phyloP scores from a whole-genome alignment of 768 basidiomycete species.

The Vararia minispora region DNA sequence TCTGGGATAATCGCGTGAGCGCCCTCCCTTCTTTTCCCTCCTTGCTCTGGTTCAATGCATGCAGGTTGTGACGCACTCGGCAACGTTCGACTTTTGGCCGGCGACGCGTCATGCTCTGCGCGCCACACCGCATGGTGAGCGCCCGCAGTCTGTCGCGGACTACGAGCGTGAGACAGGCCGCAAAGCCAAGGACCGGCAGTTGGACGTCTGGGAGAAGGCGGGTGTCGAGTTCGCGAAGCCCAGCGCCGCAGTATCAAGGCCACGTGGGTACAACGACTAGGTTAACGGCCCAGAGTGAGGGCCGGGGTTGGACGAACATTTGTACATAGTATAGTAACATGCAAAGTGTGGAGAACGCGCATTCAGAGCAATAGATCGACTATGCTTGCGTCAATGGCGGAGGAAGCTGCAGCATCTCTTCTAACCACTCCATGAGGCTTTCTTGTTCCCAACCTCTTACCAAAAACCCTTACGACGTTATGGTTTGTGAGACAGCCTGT shows the following conservation, averaged over 20 bases:
- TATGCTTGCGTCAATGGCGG: too few relatives aligned
- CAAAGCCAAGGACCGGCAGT: constrained; percentile 59
- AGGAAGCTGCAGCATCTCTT: too few relatives aligned
- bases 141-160: constrained; percentile 62
- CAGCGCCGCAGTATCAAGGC: constrained; percentile 23
- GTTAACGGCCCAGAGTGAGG: constrained; percentile 4
- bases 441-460: too few relatives aligned
- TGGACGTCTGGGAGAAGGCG: constrained; percentile 61
- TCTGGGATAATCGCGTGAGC: constrained; percentile 78
- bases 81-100: constrained; percentile 78
- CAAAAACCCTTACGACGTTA: too few relatives aligned
- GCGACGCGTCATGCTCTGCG: constrained; percentile 67
- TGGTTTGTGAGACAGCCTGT: too few relatives aligned
- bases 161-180: constrained; percentile 57
- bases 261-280: constrained; percentile 53
- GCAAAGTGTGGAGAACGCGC: too few relatives aligned
- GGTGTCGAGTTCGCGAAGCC: constrained; percentile 33
- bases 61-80: constrained; percentile 65
- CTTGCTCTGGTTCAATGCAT: neutral
- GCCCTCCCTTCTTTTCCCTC: neutral
- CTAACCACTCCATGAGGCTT: too few relatives aligned
- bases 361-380: too few relatives aligned
- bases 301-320: too few relatives aligned
- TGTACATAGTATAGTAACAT: too few relatives aligned
- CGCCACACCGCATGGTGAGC: constrained; percentile 73